Evolutionary conservation across 257 asterid genomes (phyloP).

Genomic region (Solanum phureja): DNA sequence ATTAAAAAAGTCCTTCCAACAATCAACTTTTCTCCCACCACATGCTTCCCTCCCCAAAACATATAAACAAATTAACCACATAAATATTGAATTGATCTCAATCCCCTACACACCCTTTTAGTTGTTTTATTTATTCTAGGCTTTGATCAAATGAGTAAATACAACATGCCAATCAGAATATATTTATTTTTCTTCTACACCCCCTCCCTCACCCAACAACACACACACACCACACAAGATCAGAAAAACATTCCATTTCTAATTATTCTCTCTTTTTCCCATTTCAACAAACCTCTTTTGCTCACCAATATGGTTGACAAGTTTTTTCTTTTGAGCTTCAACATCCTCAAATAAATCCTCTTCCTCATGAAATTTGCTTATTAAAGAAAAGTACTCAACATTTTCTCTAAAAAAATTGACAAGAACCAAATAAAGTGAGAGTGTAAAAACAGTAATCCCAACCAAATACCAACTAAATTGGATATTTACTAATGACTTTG

Average conservation of each 20-base stretch:
- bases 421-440: slow-evolving; percentile 34
- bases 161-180: background rate
- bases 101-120: background rate
- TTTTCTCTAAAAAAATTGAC: slow-evolving; percentile 20
- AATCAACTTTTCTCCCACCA: background rate
- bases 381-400: slow-evolving; percentile 30
- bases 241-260: background rate
- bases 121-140: background rate
- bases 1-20: background rate
- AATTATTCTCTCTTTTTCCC: slow-evolving; percentile 13
- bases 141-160: slow-evolving; percentile 9
- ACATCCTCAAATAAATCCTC: slow-evolving; percentile 9
- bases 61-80: slow-evolving; percentile 1
- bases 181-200: background rate
- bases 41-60: background rate
- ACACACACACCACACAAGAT: background rate
- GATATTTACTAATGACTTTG: slow-evolving; percentile 58
- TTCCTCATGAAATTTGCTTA: slow-evolving; percentile 15
- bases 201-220: background rate
- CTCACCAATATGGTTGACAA: background rate
- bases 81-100: background rate
- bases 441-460: slow-evolving; percentile 16
- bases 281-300: slow-evolving; percentile 30
- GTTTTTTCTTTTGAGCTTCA: slow-evolving; percentile 43
- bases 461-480: slow-evolving; percentile 52